These are phyloP conservation scores for Puccinia novopanici DNA, from an alignment of 1,284 basidiomycete species.

Conservation along the genomic window DNA sequence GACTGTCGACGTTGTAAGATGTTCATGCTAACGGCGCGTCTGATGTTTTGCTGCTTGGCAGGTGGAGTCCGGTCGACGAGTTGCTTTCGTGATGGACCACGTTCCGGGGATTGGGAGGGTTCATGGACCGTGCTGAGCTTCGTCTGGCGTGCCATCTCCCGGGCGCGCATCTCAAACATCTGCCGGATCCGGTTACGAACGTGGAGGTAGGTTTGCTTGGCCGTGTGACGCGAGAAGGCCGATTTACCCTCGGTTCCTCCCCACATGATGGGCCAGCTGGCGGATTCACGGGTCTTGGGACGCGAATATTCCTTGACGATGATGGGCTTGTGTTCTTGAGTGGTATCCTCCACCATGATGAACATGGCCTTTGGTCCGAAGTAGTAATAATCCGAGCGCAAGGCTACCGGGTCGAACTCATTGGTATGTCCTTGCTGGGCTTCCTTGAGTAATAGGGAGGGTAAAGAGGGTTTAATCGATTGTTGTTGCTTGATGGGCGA, in stretches of 20 bases:
- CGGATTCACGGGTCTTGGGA: conserved; percentile 58
- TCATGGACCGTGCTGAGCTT: not conserved
- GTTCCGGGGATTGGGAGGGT: not conserved
- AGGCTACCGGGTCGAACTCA: conserved; percentile 84
- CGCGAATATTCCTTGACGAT: conserved; percentile 64
- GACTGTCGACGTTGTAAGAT: conserved; percentile 44
- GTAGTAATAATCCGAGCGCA: conserved; percentile 83
- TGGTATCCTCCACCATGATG: conserved; percentile 86
- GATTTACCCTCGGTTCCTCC: conserved; percentile 53
- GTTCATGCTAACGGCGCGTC: conserved; percentile 48
- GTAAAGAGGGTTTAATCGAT: conserved; percentile 54
- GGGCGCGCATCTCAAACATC: conserved; percentile 38
- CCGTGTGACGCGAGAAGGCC: conserved; percentile 28
- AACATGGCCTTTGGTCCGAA: conserved; percentile 78
- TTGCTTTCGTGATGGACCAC: not conserved
- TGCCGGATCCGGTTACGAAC: conserved; percentile 28
- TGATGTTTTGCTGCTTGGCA: conserved; percentile 9
- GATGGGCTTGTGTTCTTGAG: conserved; percentile 68
- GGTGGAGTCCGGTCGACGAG: not conserved
- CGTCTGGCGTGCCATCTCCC: not conserved
- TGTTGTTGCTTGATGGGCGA: conserved; percentile 34
- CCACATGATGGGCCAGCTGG: conserved; percentile 64
- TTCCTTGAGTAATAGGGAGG: conserved; percentile 77
- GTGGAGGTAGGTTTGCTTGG: conserved; percentile 27
- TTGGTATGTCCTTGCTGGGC: conserved; percentile 77